These are phyloP conservation scores for Dimargaris cristalligena DNA, from an alignment of 192 early-diverging fungal genomes.

Conservation along the genomic window DNA sequence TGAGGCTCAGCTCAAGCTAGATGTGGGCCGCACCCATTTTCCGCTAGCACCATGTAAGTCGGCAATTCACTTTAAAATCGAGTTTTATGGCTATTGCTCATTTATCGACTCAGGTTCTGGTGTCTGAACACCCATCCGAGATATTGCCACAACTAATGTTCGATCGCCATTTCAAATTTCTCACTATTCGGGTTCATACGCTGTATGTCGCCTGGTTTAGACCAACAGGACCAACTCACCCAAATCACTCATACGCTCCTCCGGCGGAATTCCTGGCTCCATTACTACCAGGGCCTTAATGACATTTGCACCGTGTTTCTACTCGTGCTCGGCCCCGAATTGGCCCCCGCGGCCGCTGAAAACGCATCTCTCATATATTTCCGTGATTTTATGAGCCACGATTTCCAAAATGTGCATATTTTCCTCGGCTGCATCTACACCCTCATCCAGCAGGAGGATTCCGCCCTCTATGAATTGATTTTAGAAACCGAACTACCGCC, in stretches of 20 bases:
- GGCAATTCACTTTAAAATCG: too few species aligned
- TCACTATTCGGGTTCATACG: neutral
- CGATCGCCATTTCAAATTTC: neutral
- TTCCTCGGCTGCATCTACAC: slow-evolving; percentile 16
- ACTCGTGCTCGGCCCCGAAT: slow-evolving; percentile 12
- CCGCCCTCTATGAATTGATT: slow-evolving; percentile 9
- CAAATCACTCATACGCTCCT: neutral
- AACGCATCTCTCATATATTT: slow-evolving; percentile 12
- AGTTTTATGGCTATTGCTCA: too few species aligned
- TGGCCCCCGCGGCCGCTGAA: slow-evolving; percentile 7
- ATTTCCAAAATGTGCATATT: slow-evolving; percentile 12
- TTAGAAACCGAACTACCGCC: slow-evolving; percentile 14
- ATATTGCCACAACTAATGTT: neutral
- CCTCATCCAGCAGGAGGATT: slow-evolving; percentile 12
- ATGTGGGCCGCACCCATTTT: neutral
- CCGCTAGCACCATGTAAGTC: neutral
- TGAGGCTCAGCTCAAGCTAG: neutral
- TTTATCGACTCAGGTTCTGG: too few species aligned
- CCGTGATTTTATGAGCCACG: slow-evolving; percentile 21
- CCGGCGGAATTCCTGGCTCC: slow-evolving; percentile 11
- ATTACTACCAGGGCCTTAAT: slow-evolving; percentile 27
- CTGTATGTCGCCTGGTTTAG: neutral
- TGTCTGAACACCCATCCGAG: neutral
- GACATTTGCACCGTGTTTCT: slow-evolving; percentile 21
- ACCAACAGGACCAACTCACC: neutral